phyloP scores from a whole-genome alignment of 2,329 filamentous ascomycete species.

The Colletotrichum tanaceti region DNA sequence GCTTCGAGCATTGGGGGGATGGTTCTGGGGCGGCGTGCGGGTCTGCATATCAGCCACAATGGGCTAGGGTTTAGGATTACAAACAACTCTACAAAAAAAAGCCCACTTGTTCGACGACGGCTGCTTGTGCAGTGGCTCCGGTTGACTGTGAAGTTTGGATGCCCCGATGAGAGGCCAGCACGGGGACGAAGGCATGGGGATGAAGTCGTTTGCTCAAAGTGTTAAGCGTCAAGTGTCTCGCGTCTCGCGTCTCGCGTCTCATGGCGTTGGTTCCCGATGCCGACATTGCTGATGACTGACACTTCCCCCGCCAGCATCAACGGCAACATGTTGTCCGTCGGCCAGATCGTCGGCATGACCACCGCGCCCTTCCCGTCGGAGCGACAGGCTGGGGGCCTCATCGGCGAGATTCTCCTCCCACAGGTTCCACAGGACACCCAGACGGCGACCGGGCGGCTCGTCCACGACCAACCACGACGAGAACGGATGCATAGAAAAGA shows the following conservation, averaged over 20 bases:
- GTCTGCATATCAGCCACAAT: constrained; percentile 6
- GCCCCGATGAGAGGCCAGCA: no score
- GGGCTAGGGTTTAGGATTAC: not conserved
- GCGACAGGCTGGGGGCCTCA: no score
- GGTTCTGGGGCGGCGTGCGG: constrained; percentile 17
- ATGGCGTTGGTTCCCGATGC: not conserved
- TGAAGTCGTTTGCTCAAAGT: no score
- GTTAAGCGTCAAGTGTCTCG: no score
- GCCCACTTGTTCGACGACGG: not conserved
- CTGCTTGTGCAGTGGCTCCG: not conserved
- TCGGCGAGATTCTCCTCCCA: no score
- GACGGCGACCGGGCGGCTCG: constrained; percentile 35
- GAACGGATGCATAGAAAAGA: not conserved
- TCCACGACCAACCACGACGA: constrained; percentile 15
- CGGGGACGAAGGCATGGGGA: no score
- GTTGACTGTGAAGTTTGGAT: not conserved
- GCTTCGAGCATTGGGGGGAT: constrained; percentile 20
- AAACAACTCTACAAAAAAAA: constrained; percentile 34
- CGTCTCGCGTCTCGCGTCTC: not conserved
- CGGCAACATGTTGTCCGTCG: constrained; percentile 53
- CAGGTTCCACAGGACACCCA: constrained; percentile 42
- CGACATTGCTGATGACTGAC: not conserved
- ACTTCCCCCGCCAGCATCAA: constrained; percentile 48
- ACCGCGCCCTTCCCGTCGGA: constrained; percentile 45
- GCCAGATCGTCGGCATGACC: constrained; percentile 54